Conservation (phyloP, 805 yeast species). For the Tetrapisispora pingtungensis region DNA sequence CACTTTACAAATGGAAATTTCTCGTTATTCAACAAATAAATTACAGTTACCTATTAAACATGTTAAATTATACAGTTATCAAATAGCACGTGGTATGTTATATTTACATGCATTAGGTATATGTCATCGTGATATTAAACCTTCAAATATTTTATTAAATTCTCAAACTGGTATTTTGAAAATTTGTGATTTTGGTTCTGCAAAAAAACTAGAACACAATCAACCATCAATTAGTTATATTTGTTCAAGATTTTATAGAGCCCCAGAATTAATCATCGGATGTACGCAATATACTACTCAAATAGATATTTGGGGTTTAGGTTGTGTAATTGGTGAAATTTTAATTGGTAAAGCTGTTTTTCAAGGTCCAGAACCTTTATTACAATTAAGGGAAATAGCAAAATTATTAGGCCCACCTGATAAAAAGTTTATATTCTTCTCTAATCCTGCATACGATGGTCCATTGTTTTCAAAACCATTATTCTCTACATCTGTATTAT, state of each 20-base stretch:
- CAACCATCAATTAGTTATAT: constrained; percentile 92
- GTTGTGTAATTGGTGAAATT: constrained; percentile 94
- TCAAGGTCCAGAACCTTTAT: constrained; percentile 83
- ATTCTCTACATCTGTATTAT: constrained; percentile 44
- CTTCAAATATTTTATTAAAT: constrained; percentile 70
- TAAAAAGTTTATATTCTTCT: constrained; percentile 56
- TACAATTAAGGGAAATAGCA: constrained; percentile 83
- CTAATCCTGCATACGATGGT: constrained; percentile 68
- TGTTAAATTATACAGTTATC: constrained; percentile 68
- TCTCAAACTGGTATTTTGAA: constrained; percentile 57
- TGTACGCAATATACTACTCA: constrained; percentile 78
- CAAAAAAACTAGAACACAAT: constrained; percentile 64
- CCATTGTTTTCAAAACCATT: constrained; percentile 60
- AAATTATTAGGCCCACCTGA: constrained; percentile 86
- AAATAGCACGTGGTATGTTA: constrained; percentile 74
- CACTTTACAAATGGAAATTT: constrained; percentile 65
- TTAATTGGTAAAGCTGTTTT: constrained; percentile 86
- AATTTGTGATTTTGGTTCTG: constrained; percentile 80
- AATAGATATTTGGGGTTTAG: constrained; percentile 96
- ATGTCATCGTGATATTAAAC: constrained; percentile 78
- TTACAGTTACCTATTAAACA: constrained; percentile 60
- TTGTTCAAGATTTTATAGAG: constrained; percentile 73
- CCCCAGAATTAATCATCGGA: constrained; percentile 93
- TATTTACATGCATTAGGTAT: constrained; percentile 72
- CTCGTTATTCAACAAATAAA: constrained; percentile 52